These are phyloP conservation scores for Iberis pinnata DNA, from an alignment of 345 rosid species.

Conservation along the genomic window DNA sequence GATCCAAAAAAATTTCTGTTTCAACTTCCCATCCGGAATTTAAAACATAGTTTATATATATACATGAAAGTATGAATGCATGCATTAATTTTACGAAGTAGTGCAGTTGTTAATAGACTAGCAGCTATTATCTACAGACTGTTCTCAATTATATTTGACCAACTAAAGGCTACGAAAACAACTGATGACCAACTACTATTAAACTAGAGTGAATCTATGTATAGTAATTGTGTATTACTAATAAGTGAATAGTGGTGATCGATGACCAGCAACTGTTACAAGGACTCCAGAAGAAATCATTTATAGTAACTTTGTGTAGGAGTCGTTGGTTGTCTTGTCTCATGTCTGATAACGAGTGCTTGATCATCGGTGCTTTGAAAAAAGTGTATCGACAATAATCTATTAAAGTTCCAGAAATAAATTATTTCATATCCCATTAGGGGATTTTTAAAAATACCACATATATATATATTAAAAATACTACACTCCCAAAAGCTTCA, in stretches of 20 bases:
- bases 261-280: neutral
- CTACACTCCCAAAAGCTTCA: too few species aligned
- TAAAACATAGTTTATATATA: too few species aligned
- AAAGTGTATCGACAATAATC: slow-evolving; percentile 5
- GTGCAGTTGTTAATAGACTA: slow-evolving; percentile 12
- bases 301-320: slow-evolving; percentile 11
- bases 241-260: neutral
- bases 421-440: too few species aligned
- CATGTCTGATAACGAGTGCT: slow-evolving; percentile 11
- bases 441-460: too few species aligned
- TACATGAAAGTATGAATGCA: too few species aligned
- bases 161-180: neutral
- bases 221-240: slow-evolving; percentile 3
- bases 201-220: slow-evolving; percentile 1
- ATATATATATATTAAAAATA: too few species aligned
- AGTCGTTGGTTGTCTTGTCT: slow-evolving; percentile 17
- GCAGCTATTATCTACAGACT: slow-evolving; percentile 6
- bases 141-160: slow-evolving; percentile 11
- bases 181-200: slow-evolving; percentile 3
- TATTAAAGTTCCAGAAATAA: too few species aligned
- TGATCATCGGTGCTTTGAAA: slow-evolving; percentile 1
- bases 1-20: too few species aligned
- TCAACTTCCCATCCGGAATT: too few species aligned
- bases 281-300: slow-evolving; percentile 4
- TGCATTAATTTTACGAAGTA: neutral